These are phyloP conservation scores for Hortiboletus rubellus DNA, from an alignment of 1,284 basidiomycete genomes.

Conservation along the genomic window DNA sequence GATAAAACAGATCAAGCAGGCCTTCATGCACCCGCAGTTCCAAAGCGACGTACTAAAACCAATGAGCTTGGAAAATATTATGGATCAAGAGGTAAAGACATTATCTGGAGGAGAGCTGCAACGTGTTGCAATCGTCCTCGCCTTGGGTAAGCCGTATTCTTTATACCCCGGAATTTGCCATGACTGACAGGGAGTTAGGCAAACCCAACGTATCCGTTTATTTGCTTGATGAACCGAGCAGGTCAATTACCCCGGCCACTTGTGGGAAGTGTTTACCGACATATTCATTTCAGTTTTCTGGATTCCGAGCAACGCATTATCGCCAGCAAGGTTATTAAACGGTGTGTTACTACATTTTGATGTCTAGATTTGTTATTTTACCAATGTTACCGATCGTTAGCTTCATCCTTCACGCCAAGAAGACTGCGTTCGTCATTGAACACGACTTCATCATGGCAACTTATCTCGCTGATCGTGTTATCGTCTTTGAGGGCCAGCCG, in stretches of 20 bases:
- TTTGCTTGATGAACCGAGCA: conserved; percentile 84
- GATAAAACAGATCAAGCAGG: conserved; percentile 88
- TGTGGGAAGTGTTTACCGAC: conserved; percentile 4
- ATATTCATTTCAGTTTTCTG: conserved; percentile 65
- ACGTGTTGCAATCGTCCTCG: conserved; percentile 91
- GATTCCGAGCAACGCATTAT: conserved; percentile 99
- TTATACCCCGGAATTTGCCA: background rate
- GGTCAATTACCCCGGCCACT: conserved; percentile 37
- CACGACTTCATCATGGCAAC: conserved; percentile 99
- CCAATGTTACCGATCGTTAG: conserved; percentile 36
- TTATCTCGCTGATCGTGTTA: conserved; percentile 95
- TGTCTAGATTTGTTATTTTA: conserved; percentile 4
- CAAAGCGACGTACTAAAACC: conserved; percentile 95
- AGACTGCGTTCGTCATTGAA: conserved; percentile 96
- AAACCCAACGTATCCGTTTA: conserved; percentile 84
- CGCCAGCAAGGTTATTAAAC: conserved; percentile 95
- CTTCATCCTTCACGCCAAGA: conserved; percentile 92
- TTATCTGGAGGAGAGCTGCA: conserved; percentile 96
- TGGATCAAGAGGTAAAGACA: conserved; percentile 96
- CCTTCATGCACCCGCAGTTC: conserved; percentile 98
- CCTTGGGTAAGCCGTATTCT: conserved; percentile 55
- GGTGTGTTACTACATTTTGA: conserved; percentile 43
- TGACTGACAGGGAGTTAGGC: conserved; percentile 40
- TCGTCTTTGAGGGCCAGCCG: conserved; percentile 90
- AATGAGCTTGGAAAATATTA: conserved; percentile 88